phyloP scores from a whole-genome alignment of 2,329 filamentous ascomycete genomes.

The Daldinia sp. region DNA sequence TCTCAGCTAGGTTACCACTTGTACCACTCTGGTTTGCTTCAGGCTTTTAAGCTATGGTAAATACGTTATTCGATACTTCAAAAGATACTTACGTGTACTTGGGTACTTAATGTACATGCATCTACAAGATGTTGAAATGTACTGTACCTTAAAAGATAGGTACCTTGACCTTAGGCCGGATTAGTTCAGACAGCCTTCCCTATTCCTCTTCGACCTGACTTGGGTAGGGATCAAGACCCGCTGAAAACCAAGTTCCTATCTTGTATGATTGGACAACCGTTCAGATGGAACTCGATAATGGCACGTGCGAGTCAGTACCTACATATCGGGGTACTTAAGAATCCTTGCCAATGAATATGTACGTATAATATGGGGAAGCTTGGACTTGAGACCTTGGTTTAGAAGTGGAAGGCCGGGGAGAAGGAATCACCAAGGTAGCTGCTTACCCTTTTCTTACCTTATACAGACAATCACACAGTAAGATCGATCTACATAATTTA shows the following conservation, averaged over 20 bases:
- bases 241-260: not conserved
- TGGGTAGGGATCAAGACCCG: slow-evolving; percentile 23
- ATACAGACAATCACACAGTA: not conserved
- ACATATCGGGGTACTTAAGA: not conserved
- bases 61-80: too few relatives aligned
- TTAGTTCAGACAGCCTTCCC: slow-evolving; percentile 13
- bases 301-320: slow-evolving; percentile 35
- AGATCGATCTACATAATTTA: not conserved
- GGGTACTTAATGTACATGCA: not conserved
- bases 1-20: slow-evolving; percentile 3
- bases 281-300: slow-evolving; percentile 16
- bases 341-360: not conserved
- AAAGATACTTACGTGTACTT: not conserved
- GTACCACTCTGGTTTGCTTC: slow-evolving; percentile 4
- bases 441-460: not conserved
- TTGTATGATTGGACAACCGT: slow-evolving; percentile 16
- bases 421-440: not conserved
- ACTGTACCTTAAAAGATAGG: not conserved
- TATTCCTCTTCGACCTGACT: slow-evolving; percentile 15
- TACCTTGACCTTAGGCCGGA: slow-evolving; percentile 22
- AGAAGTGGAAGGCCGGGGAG: too few relatives aligned
- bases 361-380: slow-evolving; percentile 26
- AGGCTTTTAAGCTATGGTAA: not conserved
- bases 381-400: not conserved
- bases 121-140: not conserved